These are phyloP conservation scores for Ilyonectria mors-panacis DNA, from an alignment of 2,329 filamentous ascomycete genomes.

Conservation along the genomic window DNA sequence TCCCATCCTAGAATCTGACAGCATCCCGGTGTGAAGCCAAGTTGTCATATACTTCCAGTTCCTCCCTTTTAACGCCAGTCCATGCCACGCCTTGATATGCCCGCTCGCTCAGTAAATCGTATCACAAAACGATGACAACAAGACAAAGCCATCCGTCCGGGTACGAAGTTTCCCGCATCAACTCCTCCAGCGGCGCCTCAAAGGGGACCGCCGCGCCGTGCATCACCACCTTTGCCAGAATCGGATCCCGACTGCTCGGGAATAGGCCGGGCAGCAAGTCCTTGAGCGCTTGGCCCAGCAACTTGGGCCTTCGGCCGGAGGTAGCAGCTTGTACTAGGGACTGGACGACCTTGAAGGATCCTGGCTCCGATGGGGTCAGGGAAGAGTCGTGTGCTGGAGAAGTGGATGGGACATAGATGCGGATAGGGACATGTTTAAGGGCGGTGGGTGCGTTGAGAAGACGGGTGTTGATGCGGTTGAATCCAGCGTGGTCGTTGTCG, in stretches of 20 bases:
- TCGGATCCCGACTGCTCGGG: conserved; percentile 85
- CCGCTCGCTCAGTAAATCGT: neutral
- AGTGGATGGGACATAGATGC: conserved; percentile 84
- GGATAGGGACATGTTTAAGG: conserved; percentile 87
- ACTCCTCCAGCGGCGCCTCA: conserved; percentile 82
- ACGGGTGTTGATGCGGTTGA: conserved; percentile 80
- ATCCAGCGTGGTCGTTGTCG: conserved; percentile 81
- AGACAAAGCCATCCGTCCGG: conserved; percentile 93
- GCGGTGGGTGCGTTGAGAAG: conserved; percentile 82
- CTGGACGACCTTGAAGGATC: conserved; percentile 81
- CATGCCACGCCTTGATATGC: conserved; percentile 30
- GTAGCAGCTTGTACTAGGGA: conserved; percentile 73
- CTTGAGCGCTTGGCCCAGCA: conserved; percentile 83
- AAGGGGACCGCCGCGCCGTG: conserved; percentile 91
- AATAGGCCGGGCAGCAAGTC: conserved; percentile 84
- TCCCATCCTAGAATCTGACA: neutral
- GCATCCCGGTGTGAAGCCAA: neutral
- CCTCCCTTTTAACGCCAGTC: conserved; percentile 32
- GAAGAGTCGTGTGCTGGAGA: conserved; percentile 60
- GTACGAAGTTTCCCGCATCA: conserved; percentile 88
- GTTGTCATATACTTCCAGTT: neutral
- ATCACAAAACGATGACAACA: conserved; percentile 79
- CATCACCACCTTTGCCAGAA: conserved; percentile 86
- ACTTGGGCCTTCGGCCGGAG: conserved; percentile 58
- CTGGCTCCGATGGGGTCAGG: conserved; percentile 51